Evolutionary conservation across 1,139 yeast species (phyloP), one percentile per base, ranked within the genome.

Genomic region (Geotrichum macrosporum): DNA sequence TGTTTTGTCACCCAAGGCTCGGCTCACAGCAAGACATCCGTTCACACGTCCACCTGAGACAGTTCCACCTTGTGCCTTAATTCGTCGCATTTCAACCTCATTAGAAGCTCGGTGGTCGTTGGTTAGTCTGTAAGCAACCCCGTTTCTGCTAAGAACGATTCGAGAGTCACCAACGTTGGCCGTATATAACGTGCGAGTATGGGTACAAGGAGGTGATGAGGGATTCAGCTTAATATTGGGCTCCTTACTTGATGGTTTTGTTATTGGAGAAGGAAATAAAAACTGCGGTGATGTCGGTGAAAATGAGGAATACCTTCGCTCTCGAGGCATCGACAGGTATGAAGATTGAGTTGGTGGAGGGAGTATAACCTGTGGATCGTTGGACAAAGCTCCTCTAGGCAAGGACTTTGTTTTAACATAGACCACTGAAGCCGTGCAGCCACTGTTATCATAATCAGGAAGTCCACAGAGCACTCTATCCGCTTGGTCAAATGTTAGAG

Each of bases 121-220:
- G 0, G 94, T 77, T 39, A 87, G 67, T 46, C 94, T 70, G 52
- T 76, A 73, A 3, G 94, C 81, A 45, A 67, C 67, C 0, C 85
- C 86, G n/a, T 69, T 67, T 48, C 89, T 74, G 58, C 74, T 80
- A 35, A 87, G 67, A 1, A 87, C 81, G 21, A 85, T 75, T 53
- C 94, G 72, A 57, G 86, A 78, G 63, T 87, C 96, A 2, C 96
- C 96, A 10, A 85, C 95, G 60, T 87, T 86, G 3, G 94, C 92
- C 0, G 95, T 83, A 56, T 83, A 84, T 18, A 87, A 68, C 18
- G 45, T 22, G 13, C 51, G 44, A 18, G 37, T 34, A 42, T 4
- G 47, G 37, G 20, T 53, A n/a, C n/a, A n/a, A n/a, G n/a, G n/a
- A n/a, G n/a, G n/a, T n/a, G n/a, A n/a, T n/a, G n/a, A n/a, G n/a